These are phyloP conservation scores for Arabidopsis hybrid DNA, from an alignment of 441 rosid genomes.

Conservation along the genomic window DNA sequence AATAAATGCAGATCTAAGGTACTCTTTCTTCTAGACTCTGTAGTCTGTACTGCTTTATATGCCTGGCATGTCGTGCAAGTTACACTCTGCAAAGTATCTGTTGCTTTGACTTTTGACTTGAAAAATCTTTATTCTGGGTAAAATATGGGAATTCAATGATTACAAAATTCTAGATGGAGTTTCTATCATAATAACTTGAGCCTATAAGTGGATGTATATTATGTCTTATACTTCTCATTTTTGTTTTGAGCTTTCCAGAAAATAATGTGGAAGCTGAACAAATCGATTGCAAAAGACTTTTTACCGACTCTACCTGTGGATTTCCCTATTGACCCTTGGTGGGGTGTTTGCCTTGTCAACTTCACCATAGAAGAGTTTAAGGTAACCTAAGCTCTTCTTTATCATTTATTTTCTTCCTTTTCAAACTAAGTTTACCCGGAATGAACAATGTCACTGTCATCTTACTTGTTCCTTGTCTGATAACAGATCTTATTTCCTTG, in stretches of 20 bases:
- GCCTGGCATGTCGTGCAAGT: slow-evolving; percentile 17
- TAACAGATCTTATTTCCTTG: slow-evolving; percentile 41
- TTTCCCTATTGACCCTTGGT: slow-evolving; percentile 96
- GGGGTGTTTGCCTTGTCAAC: slow-evolving; percentile 99
- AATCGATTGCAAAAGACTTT: slow-evolving; percentile 95
- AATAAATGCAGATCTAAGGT: slow-evolving; percentile 99
- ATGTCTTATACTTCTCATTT: slow-evolving; percentile 50
- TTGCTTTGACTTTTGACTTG: slow-evolving; percentile 21
- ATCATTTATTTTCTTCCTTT: neutral
- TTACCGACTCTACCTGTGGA: slow-evolving; percentile 92
- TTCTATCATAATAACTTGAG: slow-evolving; percentile 16
- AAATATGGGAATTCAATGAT: slow-evolving; percentile 2
- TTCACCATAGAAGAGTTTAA: slow-evolving; percentile 98
- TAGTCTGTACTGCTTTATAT: slow-evolving; percentile 27
- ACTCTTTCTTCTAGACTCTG: slow-evolving; percentile 32
- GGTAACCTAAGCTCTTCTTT: slow-evolving; percentile 52
- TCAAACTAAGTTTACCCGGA: neutral
- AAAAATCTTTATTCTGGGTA: neutral
- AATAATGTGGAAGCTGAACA: slow-evolving; percentile 99
- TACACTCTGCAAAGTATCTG: neutral
- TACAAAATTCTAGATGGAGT: neutral
- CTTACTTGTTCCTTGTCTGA: slow-evolving; percentile 33
- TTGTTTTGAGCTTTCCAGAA: slow-evolving; percentile 75
- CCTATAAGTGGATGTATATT: slow-evolving; percentile 28
- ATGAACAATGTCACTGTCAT: slow-evolving; percentile 18